Evolutionary conservation across 1,139 yeast genomes (phyloP), one percentile per base, ranked within the genome.

Genomic region (Taphrina communis): DNA sequence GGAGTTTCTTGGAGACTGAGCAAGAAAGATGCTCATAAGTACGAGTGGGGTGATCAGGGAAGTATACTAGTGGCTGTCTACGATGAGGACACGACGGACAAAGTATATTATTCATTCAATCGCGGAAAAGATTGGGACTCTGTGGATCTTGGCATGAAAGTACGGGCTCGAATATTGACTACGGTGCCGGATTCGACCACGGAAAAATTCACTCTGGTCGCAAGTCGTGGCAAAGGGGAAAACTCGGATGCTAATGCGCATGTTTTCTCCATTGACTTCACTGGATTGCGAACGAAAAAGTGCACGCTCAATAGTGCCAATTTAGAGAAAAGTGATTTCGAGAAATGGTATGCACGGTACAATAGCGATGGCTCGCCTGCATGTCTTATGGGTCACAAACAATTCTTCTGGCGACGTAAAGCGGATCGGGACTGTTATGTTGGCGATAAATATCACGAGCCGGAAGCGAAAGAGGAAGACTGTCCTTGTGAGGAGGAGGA

Each of bases 161-260:
- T 87, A 6, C 74, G 79, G 36, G 88, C 91, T 0, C 71, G 79
- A 14, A 75, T 76, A 31, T 75, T 89, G 21, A 77, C 85, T 0
- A 85, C 93, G 0, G 85, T 90, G 0, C 82, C 87, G n/a, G 97
- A 90, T 77, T 91, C 95, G 1, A 84, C 94, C 0, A 85, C 92
- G 0, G 79, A 83, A 42, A 83, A 83, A 70, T 87, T 90, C 74
- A 72, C 88, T 19, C 74, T 87, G n/a, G 76, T 82, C 38, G 93
- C 90, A 0, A 58, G 81, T 11, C 73, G 75, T 6, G 81, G 77
- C 48, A 76, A 77, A 4, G 78, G 79, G 1, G 60, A 46, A 7
- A 65, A 59, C 0, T 67, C 74, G n/a, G 68, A 71, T 8, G 70
- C 67, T 68, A 75, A 72, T 70, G 74, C 38, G 48, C 76, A 56